These are phyloP conservation scores for Agapanthus africanus DNA, from an alignment of 106 monocot species.

Conservation along the genomic window DNA sequence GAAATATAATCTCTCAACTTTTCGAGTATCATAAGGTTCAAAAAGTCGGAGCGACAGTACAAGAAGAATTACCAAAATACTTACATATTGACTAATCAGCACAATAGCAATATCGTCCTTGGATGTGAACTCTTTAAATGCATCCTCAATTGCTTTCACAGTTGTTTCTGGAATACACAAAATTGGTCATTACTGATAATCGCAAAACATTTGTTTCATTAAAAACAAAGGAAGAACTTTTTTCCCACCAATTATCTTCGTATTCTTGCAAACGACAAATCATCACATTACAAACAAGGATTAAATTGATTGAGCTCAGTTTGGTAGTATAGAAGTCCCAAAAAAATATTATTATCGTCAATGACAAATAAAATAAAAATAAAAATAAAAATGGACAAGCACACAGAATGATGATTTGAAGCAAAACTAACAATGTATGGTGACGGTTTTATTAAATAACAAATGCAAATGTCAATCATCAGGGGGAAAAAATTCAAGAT, in stretches of 20 bases:
- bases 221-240: neutral
- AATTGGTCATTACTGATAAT: neutral
- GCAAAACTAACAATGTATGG: too few relatives aligned
- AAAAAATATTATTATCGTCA: neutral
- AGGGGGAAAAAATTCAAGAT: too few relatives aligned
- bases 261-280: neutral
- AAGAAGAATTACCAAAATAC: too few relatives aligned
- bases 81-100: slow-evolving; percentile 94
- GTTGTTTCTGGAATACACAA: slow-evolving; percentile 81
- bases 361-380: neutral
- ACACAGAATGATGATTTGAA: too few relatives aligned
- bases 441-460: too few relatives aligned
- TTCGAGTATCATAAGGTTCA: too few relatives aligned
- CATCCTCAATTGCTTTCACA: slow-evolving; percentile 86
- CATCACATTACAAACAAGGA: neutral
- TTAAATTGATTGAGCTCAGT: neutral
- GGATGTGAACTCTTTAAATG: slow-evolving; percentile 90
- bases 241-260: neutral
- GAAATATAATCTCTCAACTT: too few relatives aligned
- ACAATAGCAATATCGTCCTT: slow-evolving; percentile 95
- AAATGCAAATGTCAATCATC: too few relatives aligned
- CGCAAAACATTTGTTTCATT: neutral
- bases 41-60: too few relatives aligned
- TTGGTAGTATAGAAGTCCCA: neutral
- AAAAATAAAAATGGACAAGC: neutral